Evolutionary conservation across 1,139 yeast species (phyloP).

Genomic region (Taiozyma sp.): DNA sequence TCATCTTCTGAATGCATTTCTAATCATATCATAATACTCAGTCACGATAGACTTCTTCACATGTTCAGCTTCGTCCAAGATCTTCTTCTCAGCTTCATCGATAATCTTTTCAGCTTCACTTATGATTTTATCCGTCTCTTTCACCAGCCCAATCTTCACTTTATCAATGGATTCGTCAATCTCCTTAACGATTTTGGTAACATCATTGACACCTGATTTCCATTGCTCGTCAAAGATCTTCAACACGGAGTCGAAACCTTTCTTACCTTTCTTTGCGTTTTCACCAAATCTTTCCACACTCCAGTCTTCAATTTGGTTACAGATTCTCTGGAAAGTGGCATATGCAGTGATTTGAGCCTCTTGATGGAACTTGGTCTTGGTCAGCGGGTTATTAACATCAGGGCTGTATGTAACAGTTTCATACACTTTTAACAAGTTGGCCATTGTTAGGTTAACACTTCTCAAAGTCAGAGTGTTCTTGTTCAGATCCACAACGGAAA

Average conservation of each 20-base stretch:
- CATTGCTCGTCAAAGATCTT: constrained; percentile 45
- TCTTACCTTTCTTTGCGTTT: constrained; percentile 76
- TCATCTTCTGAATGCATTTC: constrained; percentile 26
- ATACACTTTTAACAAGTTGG: constrained; percentile 67
- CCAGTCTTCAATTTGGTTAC: constrained; percentile 90
- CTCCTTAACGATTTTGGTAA: constrained; percentile 24
- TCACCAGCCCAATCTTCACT: constrained; percentile 19
- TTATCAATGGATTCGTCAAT: constrained; percentile 24
- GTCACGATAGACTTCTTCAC: constrained; percentile 26
- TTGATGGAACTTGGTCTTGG: constrained; percentile 71
- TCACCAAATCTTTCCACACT: constrained; percentile 82
- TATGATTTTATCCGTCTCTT: constrained; percentile 18
- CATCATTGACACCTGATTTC: constrained; percentile 32
- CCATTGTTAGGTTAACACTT: constrained; percentile 84
- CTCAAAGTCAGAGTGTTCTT: constrained; percentile 66
- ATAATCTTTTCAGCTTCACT: constrained; percentile 8
- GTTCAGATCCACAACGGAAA: constrained; percentile 73
- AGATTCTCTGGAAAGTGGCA: constrained; percentile 59
- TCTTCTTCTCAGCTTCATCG: constrained; percentile 8
- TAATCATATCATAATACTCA: constrained; percentile 26
- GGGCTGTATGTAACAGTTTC: constrained; percentile 83
- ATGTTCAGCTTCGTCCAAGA: constrained; percentile 4
- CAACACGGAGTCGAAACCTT: constrained; percentile 80
- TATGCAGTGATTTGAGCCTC: constrained; percentile 87
- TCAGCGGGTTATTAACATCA: constrained; percentile 47